Base-by-base conservation (phyloP, 2,329 filamentous ascomycete genomes). In the Epichloe brachyelytri region DNA sequence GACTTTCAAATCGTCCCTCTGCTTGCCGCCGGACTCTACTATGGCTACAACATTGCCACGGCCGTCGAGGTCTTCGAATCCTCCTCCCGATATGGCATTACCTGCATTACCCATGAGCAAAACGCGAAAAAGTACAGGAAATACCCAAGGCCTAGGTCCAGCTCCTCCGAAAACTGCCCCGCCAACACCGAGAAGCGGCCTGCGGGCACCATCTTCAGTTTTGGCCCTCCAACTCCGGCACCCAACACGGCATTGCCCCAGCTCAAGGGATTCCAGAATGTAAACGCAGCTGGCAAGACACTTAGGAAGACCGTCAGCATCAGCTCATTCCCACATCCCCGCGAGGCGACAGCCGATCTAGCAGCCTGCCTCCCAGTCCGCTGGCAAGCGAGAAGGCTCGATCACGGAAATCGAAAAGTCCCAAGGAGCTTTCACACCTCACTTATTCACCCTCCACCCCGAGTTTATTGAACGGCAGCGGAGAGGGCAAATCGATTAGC, bases 321-420 rank as follows among this genome's bases (percentile, higher is more conserved):
- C 62, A 91, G 90, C 63, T 84, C 88, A 1, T 96, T 97, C 62
- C 91, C 91, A 33, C 86, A 95, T 57, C 91, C 91, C 91, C 91
- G 14, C 83, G 83, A 58, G 79, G 82, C 46, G 76, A 77, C 50
- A 75, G 69, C 50, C 75, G 78, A 57, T 69, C 73, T 46, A 71
- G 71, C 59, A 88, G 76, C 68, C 71, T 81, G 51, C 86, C 79
- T 48, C 79, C 75, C 50, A 79, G 79, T 67, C 80, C 76, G 55
- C 67, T 83, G 44, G 75, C 77, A 17, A 71, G 68, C 53, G 79
- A 78, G 40, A 71, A 70, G 8, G 70, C 73, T 50, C 65, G 68
- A 56, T 57, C 67, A 56, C 76, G 73, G 56, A 84, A 77, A 62
- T 68, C 73, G 40, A 80, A 77, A 58, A 73, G 79, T 50, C 70